Base-by-base conservation (phyloP, 2,329 filamentous ascomycete species). In the Pseudogymnoascus sp. region DNA sequence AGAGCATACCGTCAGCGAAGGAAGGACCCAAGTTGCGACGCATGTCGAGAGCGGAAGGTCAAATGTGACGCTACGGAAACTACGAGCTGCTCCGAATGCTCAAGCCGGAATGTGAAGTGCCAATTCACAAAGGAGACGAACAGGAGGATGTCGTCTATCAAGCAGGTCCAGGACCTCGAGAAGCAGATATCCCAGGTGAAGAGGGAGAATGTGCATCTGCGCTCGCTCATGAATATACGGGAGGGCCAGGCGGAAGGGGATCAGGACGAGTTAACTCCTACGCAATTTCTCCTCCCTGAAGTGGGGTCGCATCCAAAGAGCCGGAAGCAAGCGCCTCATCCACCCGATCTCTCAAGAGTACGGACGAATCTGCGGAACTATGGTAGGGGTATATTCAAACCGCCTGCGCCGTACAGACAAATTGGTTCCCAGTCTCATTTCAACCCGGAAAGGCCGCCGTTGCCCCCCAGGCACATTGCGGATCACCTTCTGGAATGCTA, bases 101-200 rank as follows among this genome's bases (percentile, higher is more conserved):
- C 91, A 4, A 97, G 92, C 74, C 88, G 94, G 67, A 95, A 93
- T 72, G 93, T 97, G 67, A 96, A 95, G 74, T 99, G 94, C 73
- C 93, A 97, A 72, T 99, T 99, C 73, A 99, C 94, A 59, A 99
- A 99, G 77, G 94, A 99, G 76, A 99, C 94, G 11, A 99, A 99
- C 74, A 84, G 94, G 64, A 86, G 94, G 65, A 99, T 99, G 94
- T 97, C 94, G 16, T 97, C 93, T 1, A 97, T 97, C 77, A 99
- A 97, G 83, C 94, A 97, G 79, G 90, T 97, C 11, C 94, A 97
- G 76, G 94, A 99, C 73, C 81, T 99, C 26, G 93, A 97, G 76
- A 94, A 91, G 75, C 92, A 97, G 75, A 84, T 97, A 70, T 84
- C 89, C 55, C 83, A 88, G 61, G 82, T 94, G 41, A 90, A 87